A percentile compares a stretch with the other conserved stretches of the same genome.
phyloP scores from a whole-genome alignment of 2,329 filamentous ascomycete genomes.

The Aspergillus intermedius region DNA sequence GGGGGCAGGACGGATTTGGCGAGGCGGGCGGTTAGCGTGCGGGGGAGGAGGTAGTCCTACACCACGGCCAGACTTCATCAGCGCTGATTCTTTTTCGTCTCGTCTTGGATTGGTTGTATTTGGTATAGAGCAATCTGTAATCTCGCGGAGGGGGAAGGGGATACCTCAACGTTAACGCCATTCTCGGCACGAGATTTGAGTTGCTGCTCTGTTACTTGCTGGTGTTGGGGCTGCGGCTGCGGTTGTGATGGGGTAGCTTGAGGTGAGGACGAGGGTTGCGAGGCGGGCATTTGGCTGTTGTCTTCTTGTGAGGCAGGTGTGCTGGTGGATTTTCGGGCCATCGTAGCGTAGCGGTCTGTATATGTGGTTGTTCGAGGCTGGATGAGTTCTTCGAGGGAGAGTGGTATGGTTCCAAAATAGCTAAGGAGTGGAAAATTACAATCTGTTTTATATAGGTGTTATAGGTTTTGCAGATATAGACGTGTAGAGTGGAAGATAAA shows the following conservation, averaged over 20 bases:
- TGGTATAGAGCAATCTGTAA: not conserved
- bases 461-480: not conserved
- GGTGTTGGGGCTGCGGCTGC: slow-evolving; percentile 10
- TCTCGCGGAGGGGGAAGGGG: not conserved
- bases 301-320: slow-evolving; percentile 10
- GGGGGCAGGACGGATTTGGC: slow-evolving; percentile 58
- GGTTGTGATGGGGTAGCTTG: not conserved
- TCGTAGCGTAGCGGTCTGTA: slow-evolving; percentile 15
- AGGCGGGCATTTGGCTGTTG: not conserved
- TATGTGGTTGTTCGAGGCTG: not conserved
- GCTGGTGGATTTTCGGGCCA: slow-evolving; percentile 32
- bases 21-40: slow-evolving; percentile 55
- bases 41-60: slow-evolving; percentile 57
- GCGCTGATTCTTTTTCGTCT: no score
- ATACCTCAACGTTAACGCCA: slow-evolving; percentile 37
- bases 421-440: no score
- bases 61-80: no score
- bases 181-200: slow-evolving; percentile 32
- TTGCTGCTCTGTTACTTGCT: slow-evolving; percentile 33
- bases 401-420: no score
- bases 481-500: not conserved
- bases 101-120: no score
- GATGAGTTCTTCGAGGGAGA: no score
- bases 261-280: not conserved
- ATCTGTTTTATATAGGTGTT: not conserved